Percentiles rank a stretch among this genome's conserved stretches.
phyloP scores from a whole-genome alignment of 75 land plant genomes.

The Pinus albicaulis region DNA sequence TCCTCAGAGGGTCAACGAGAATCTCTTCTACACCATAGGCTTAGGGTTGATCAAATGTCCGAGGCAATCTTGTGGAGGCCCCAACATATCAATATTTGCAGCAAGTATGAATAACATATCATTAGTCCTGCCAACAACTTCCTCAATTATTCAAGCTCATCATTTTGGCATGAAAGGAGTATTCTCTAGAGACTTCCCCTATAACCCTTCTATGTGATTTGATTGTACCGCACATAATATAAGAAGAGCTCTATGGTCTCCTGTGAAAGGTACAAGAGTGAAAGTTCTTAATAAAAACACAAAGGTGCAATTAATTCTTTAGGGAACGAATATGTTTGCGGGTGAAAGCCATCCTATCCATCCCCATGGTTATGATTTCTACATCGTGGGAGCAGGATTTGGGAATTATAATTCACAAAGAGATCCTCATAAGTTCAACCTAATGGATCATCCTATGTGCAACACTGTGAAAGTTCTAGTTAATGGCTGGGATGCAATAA shows the following conservation, averaged over 20 bases:
- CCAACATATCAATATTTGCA: neutral
- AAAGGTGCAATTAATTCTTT: constrained; percentile 37
- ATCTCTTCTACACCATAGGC: no score
- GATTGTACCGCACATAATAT: constrained; percentile 13
- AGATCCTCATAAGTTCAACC: constrained; percentile 22
- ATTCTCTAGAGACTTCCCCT: constrained; percentile 18
- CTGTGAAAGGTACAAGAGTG: constrained; percentile 28
- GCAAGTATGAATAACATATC: constrained; percentile 30
- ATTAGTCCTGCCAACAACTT: constrained; percentile 18
- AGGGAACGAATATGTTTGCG: constrained; percentile 35
- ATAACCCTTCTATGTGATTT: constrained; percentile 6
- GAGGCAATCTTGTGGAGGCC: no score
- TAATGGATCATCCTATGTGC: constrained; percentile 37
- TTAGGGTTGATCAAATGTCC: no score
- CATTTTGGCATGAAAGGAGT: constrained; percentile 10
- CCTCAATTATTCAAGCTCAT: constrained; percentile 13
- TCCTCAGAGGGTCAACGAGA: no score
- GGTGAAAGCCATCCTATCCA: constrained; percentile 44
- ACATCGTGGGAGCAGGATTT: constrained; percentile 40
- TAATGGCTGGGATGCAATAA: constrained; percentile 37
- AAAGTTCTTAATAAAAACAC: constrained; percentile 28
- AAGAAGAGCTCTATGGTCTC: neutral
- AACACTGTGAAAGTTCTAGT: constrained; percentile 32
- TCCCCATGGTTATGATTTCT: constrained; percentile 45
- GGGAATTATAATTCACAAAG: constrained; percentile 31